Evolutionary conservation across 306 rosid genomes (phyloP), one percentile per base, ranked within the genome.

Genomic region (Fragaria nilgerrensis): DNA sequence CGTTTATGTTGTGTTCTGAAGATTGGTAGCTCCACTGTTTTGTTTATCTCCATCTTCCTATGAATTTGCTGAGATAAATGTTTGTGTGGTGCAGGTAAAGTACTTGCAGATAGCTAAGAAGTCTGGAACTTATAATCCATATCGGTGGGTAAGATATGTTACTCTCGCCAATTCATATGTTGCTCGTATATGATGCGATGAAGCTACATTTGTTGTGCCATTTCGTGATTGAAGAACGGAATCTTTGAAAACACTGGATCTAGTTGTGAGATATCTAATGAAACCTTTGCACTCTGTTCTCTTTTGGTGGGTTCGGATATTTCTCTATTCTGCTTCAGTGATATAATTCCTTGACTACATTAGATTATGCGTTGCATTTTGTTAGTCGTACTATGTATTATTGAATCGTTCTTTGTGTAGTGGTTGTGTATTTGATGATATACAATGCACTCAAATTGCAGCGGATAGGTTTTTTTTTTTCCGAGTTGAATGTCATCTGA

Each of bases 51-150:
- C 23, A 7, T 20, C 37, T 56, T 14, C 49, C 36, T 34, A 44
- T 76, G 67, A 76, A 76, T 52, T 47, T 64, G 56, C 65, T 37
- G 27, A 71, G 67, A 72, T 64, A 52, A 77, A 53, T 75, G 19
- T 75, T 83, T 69, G 63, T 72, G 59, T 71, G 69, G 67, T 85
- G 87, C 93, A 92, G 97, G 97, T 90, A 68, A 92, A 90, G 70
- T 90, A 88, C 87, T 85, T 92, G 90, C 97, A 92, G 82, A 92
- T 92, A 90, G 87, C 90, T 39, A 92, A 92, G 87, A 92, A 92
- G 76, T 84, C 84, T 72, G 91, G 82, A 68, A 80, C 81, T 27
- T 85, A 83, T 52, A 92, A 92, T 80, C 97, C 97, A 61, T 88
- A 88, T 76, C 86, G 95, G 71, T 92, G 97, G 97, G 93, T 92